Evolutionary conservation across 2,329 filamentous ascomycete genomes (phyloP).

Genomic region (Cladophialophora bantiana): DNA sequence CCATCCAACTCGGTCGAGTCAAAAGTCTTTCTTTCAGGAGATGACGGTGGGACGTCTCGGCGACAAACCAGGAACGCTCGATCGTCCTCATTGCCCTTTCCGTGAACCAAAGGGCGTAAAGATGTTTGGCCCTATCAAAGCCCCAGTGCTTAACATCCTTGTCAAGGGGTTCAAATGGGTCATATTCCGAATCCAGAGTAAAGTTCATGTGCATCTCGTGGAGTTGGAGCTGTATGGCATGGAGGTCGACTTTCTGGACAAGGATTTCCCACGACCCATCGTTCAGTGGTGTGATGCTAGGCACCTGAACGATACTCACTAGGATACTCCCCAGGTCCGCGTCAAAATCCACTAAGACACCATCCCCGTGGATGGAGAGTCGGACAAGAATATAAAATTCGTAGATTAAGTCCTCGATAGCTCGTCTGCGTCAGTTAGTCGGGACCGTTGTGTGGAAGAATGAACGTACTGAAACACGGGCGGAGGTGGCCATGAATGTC

Average conservation of each 20-base stretch:
- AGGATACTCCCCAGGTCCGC: neutral
- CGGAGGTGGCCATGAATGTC: constrained; percentile 8
- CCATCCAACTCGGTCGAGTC: neutral
- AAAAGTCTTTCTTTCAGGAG: neutral
- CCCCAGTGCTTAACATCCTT: constrained; percentile 6
- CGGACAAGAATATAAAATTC: constrained; percentile 1
- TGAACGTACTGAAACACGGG: constrained; percentile 7
- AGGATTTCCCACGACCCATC: constrained; percentile 1
- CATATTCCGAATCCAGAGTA: constrained; percentile 20
- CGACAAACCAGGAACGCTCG: neutral
- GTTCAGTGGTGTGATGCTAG: too few relatives aligned
- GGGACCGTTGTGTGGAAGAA: neutral
- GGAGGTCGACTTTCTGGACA: neutral
- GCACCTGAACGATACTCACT: too few relatives aligned
- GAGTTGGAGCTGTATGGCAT: neutral
- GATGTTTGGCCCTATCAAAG: constrained; percentile 6
- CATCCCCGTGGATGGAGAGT: neutral
- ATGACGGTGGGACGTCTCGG: constrained; percentile 9
- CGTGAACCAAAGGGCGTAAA: constrained; percentile 12
- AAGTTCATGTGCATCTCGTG: neutral
- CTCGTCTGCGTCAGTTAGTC: constrained; percentile 1
- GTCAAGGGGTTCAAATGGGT: constrained; percentile 10
- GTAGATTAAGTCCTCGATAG: neutral
- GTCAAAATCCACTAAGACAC: neutral
- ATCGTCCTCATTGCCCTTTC: constrained; percentile 7